Conservation (phyloP, 2,329 filamentous ascomycete species). For the Macrophomina phaseolina region DNA sequence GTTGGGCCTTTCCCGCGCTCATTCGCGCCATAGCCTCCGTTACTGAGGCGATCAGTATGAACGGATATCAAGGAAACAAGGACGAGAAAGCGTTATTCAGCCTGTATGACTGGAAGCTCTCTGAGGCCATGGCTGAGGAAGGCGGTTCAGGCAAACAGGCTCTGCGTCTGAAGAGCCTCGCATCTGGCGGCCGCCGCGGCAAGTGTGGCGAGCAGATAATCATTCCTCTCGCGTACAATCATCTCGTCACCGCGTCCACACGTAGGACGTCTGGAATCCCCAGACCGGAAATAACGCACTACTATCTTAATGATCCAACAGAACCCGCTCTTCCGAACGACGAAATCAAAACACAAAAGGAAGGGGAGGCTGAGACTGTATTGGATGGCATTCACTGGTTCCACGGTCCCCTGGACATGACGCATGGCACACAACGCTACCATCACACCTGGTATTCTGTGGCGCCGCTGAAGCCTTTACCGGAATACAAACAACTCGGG, state of each 20-base stretch:
- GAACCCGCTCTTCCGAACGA: background rate
- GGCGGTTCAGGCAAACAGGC: no score
- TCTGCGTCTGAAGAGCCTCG: background rate
- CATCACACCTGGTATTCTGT: background rate
- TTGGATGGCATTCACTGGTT: background rate
- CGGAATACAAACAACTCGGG: no score
- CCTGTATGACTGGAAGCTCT: background rate
- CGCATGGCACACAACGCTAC: no score
- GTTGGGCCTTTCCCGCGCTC: background rate
- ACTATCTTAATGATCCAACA: background rate
- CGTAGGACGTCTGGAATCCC: background rate
- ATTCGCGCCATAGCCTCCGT: background rate
- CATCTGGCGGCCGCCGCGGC: fast-evolving
- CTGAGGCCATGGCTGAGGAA: no score
- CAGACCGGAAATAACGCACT: background rate
- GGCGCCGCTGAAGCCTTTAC: background rate
- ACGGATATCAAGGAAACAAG: background rate
- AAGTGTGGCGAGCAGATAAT: background rate
- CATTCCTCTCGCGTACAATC: background rate
- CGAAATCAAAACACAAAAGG: background rate
- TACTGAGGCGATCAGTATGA: constrained; percentile 11
- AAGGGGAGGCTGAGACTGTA: background rate
- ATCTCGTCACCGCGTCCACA: background rate
- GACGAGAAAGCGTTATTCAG: background rate
- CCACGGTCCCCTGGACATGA: no score